These are phyloP conservation scores for Russula abietina DNA, from an alignment of 768 basidiomycete species.

Conservation along the genomic window DNA sequence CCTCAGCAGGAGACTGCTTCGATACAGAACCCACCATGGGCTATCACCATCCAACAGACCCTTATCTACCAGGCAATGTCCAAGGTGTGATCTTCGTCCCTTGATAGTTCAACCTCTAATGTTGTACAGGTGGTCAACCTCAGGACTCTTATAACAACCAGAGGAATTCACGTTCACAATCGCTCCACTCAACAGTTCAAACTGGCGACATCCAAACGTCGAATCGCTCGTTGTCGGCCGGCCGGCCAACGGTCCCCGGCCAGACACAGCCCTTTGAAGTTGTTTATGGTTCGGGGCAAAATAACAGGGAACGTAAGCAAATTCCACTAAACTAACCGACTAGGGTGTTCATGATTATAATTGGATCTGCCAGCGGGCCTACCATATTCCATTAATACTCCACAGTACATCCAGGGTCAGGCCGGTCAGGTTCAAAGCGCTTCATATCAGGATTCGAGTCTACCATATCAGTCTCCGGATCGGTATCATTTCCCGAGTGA, in stretches of 20 bases:
- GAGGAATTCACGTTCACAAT: background rate
- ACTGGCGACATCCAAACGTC: background rate
- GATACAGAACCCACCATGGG: constrained; percentile 8
- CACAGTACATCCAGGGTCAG: background rate
- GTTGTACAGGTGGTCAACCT: background rate
- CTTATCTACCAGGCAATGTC: background rate
- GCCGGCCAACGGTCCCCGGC: background rate
- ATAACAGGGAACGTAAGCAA: background rate
- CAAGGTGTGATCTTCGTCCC: background rate
- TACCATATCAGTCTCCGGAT: background rate
- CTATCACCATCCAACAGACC: background rate
- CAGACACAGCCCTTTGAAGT: background rate
- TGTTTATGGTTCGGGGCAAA: background rate
- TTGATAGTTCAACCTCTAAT: background rate
- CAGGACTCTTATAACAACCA: background rate
- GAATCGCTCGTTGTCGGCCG: background rate
- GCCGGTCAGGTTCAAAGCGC: background rate
- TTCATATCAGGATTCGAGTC: background rate
- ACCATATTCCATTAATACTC: background rate
- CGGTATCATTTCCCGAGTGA: no score
- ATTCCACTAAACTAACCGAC: background rate
- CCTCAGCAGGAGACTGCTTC: background rate
- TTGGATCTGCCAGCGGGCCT: background rate
- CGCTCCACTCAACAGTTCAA: background rate
- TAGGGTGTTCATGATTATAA: background rate